phyloP scores from a whole-genome alignment of 768 basidiomycete species.

The Macrolepiota fuliginosa region DNA sequence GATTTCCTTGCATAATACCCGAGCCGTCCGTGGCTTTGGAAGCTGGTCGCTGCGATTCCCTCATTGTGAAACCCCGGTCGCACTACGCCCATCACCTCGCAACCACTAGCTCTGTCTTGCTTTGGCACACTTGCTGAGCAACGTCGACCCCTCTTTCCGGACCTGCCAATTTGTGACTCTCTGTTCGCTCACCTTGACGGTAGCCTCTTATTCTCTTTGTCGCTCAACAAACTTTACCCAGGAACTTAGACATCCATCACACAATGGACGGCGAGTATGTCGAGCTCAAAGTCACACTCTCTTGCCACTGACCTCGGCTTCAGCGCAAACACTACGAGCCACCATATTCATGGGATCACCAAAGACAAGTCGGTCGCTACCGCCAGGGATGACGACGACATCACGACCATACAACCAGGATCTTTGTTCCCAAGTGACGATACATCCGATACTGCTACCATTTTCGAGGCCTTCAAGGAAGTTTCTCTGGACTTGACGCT shows the following conservation, averaged over 20 bases:
- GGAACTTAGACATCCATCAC: neutral
- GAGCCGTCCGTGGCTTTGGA: slow-evolving; percentile 14
- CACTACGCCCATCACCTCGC: neutral
- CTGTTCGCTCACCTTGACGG: neutral
- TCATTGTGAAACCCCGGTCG: slow-evolving; percentile 2
- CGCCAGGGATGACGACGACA: slow-evolving; percentile 21
- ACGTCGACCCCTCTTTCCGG: neutral
- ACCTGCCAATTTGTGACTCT: neutral
- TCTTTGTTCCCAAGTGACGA: slow-evolving; percentile 14
- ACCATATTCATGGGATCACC: slow-evolving; percentile 19
- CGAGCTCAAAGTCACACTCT: neutral
- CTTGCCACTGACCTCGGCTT: slow-evolving; percentile 2
- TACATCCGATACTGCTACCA: slow-evolving; percentile 17
- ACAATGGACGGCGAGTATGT: slow-evolving; percentile 2
- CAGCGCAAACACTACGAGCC: slow-evolving; percentile 9
- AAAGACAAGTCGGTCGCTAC: slow-evolving; percentile 15
- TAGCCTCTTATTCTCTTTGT: neutral
- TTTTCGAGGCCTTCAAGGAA: slow-evolving; percentile 42
- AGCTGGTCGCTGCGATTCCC: neutral
- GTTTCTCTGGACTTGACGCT: slow-evolving; percentile 45
- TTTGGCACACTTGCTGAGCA: neutral
- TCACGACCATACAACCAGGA: slow-evolving; percentile 23
- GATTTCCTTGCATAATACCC: slow-evolving; percentile 14
- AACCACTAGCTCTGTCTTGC: neutral
- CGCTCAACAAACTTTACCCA: neutral